phyloP scores from a whole-genome alignment of 129 eudicot genomes.

The Rutidosis leptorrhynchoides region DNA sequence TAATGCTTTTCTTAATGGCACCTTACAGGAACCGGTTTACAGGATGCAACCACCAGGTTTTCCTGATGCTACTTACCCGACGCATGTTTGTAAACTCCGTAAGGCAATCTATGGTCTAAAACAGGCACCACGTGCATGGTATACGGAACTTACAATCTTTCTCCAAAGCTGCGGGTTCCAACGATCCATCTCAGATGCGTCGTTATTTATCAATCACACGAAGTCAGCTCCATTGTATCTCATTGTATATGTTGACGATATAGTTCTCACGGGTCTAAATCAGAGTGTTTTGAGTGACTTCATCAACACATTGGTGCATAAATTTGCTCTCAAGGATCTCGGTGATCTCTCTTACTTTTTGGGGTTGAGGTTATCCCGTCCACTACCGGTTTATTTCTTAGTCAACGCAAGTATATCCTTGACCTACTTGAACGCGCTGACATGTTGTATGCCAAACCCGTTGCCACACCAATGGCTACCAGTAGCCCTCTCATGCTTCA shows the following conservation, averaged over 20 bases:
- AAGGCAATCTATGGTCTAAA: no score
- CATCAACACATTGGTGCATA: not conserved
- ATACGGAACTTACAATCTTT: no score
- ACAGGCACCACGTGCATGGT: no score
- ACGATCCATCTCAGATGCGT: not conserved
- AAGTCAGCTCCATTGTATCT: no score
- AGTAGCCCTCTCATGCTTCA: not conserved
- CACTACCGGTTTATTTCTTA: not conserved
- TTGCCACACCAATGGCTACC: not conserved
- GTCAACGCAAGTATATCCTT: not conserved
- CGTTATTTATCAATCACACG: not conserved
- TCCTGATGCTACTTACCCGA: no score
- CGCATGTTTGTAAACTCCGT: no score
- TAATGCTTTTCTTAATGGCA: no score
- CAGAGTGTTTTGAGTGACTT: not conserved
- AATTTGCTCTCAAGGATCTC: not conserved
- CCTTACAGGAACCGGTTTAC: no score
- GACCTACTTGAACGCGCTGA: not conserved
- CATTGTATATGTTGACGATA: not conserved
- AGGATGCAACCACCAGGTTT: no score
- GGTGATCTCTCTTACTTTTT: not conserved
- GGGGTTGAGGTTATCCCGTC: not conserved
- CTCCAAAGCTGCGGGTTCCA: not conserved
- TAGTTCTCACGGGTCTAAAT: not conserved
- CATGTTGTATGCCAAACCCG: not conserved